Percentiles rank a stretch among this genome's conserved stretches.
Conservation (phyloP, 1,284 basidiomycete species). For the Mycena citricolor region DNA sequence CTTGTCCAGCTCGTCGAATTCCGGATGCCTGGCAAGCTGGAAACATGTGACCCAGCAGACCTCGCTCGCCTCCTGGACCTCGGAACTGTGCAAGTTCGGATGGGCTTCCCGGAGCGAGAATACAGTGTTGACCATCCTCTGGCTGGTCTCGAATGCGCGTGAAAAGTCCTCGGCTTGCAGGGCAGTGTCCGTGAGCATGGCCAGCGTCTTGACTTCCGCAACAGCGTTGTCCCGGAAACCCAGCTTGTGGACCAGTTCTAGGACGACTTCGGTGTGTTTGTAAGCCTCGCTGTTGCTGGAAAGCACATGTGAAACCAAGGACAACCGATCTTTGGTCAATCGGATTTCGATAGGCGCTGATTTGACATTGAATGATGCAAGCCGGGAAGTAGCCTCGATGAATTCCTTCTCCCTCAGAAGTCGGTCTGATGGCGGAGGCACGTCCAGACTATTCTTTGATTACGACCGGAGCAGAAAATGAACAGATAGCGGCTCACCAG, state of each 20-base stretch:
- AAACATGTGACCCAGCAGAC: constrained; percentile 87
- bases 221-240: constrained; percentile 71
- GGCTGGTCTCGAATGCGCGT: constrained; percentile 69
- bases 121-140: constrained; percentile 71
- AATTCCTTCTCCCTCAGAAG: constrained; percentile 80
- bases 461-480: constrained; percentile 5
- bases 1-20: constrained; percentile 66
- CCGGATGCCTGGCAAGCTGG: constrained; percentile 79
- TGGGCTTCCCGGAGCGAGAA: constrained; percentile 42
- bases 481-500: constrained; percentile 57
- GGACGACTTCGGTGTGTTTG: constrained; percentile 84
- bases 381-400: constrained; percentile 89
- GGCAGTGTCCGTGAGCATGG: constrained; percentile 86
- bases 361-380: constrained; percentile 80
- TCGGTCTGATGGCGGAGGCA: constrained; percentile 63
- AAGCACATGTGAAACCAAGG: constrained; percentile 79
- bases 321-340: constrained; percentile 81
- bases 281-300: constrained; percentile 82
- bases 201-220: constrained; percentile 78
- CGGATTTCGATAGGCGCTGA: constrained; percentile 90
- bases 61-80: constrained; percentile 64
- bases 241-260: constrained; percentile 86
- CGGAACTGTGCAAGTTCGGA: constrained; percentile 42
- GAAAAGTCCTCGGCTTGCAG: constrained; percentile 77
- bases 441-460: constrained; percentile 59